A percentile compares a stretch with the other conserved stretches of the same genome.
phyloP scores from a whole-genome alignment of 2,329 filamentous ascomycete genomes.

The Clonostachys sp. region DNA sequence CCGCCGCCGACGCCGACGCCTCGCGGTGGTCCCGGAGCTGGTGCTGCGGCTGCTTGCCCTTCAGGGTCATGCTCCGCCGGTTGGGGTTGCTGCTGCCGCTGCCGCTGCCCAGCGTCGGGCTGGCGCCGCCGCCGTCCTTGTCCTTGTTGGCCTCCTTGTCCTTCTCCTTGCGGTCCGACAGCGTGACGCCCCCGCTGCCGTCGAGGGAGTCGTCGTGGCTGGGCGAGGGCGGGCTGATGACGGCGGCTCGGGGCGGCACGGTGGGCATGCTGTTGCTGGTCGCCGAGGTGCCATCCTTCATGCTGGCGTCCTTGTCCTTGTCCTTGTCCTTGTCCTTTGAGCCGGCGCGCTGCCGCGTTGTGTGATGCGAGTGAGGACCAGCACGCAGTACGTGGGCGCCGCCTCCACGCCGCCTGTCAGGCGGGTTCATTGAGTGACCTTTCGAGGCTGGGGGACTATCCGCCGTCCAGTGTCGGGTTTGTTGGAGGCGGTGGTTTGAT shows the following conservation, averaged over 20 bases:
- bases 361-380: slow-evolving; percentile 8
- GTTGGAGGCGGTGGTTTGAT: no score
- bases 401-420: slow-evolving; percentile 38
- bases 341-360: slow-evolving; percentile 3
- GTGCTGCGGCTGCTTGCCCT: background rate
- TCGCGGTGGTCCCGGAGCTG: background rate
- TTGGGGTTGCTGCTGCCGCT: slow-evolving; percentile 1
- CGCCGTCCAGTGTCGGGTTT: no score
- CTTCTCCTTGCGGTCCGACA: slow-evolving; percentile 11
- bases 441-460: background rate
- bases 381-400: slow-evolving; percentile 13
- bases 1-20: background rate
- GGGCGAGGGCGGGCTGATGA: slow-evolving; percentile 9
- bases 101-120: slow-evolving; percentile 10
- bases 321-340: background rate
- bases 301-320: slow-evolving; percentile 7
- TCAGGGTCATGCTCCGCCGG: slow-evolving; percentile 1
- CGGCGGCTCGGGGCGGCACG: slow-evolving; percentile 20
- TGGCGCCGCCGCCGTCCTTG: slow-evolving; percentile 2
- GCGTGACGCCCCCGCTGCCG: slow-evolving; percentile 1
- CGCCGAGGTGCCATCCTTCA: slow-evolving; percentile 12
- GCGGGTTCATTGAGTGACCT: slow-evolving; percentile 24
- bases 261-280: slow-evolving; percentile 18
- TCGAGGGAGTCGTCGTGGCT: slow-evolving; percentile 15
- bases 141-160: slow-evolving; percentile 15